Percentiles rank a stretch among this genome's conserved stretches.
These are phyloP conservation scores for Sugiyamaella paludigena DNA, from an alignment of 1,139 yeast species.

Conservation along the genomic window DNA sequence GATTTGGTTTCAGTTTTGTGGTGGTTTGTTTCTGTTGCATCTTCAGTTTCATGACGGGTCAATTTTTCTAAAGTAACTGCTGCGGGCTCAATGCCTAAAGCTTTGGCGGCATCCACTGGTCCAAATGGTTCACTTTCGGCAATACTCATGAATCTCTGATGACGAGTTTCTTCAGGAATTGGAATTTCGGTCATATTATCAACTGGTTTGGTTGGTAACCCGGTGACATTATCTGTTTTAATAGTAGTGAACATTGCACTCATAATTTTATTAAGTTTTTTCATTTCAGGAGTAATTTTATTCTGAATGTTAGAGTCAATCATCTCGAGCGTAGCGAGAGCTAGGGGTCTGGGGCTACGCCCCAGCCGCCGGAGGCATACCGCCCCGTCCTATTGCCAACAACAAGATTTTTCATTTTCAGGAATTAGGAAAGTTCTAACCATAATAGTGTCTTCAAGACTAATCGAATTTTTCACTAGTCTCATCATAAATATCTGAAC, in stretches of 20 bases:
- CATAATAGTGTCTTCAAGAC: slow-evolving; percentile 73
- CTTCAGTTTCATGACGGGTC: slow-evolving; percentile 43
- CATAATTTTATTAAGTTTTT: slow-evolving; percentile 49
- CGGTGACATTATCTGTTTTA: slow-evolving; percentile 33
- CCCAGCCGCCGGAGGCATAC: not conserved
- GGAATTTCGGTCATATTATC: slow-evolving; percentile 78
- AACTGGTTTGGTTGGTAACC: slow-evolving; percentile 27
- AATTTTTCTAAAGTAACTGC: slow-evolving; percentile 66
- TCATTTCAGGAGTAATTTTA: slow-evolving; percentile 31
- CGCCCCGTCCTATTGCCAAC: not conserved
- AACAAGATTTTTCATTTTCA: not conserved
- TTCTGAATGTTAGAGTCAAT: slow-evolving; percentile 21
- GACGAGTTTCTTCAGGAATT: slow-evolving; percentile 77
- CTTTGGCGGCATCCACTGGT: slow-evolving; percentile 91
- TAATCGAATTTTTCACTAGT: slow-evolving; percentile 55
- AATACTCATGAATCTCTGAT: slow-evolving; percentile 80
- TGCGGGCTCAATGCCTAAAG: slow-evolving; percentile 83
- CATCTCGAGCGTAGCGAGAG: too few species aligned
- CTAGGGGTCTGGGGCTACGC: too few species aligned
- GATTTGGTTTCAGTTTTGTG: slow-evolving; percentile 21
- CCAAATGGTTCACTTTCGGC: slow-evolving; percentile 98
- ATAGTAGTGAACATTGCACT: slow-evolving; percentile 81
- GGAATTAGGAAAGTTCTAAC: slow-evolving; percentile 46
- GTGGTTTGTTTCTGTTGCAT: slow-evolving; percentile 15
- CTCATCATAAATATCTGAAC: slow-evolving; percentile 45